Evolutionary conservation across 1,284 basidiomycete species (phyloP), one percentile per base, ranked within the genome.

Genomic region (Trichosporon sp.): DNA sequence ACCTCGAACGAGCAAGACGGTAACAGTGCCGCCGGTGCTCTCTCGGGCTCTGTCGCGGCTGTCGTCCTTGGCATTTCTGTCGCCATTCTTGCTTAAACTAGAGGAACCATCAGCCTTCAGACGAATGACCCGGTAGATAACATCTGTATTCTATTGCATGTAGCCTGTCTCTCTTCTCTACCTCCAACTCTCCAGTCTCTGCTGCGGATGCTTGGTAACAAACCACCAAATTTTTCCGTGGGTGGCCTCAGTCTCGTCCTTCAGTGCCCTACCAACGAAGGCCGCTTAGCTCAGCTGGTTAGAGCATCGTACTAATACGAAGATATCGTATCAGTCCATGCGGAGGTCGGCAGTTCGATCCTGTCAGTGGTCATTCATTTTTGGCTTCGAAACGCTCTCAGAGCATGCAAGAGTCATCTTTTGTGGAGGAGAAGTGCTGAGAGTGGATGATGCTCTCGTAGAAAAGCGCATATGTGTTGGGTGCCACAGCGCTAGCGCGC

Each of bases 341-440:
- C 56, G 18, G 18, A 60, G 56, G 56, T 60, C 56, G 56, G 56
- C 56, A 60, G 56, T 60, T 60, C 56, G 56, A 60, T 60, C 56
- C 56, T 60, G 56, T 60, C 56, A 60, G 56, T 60, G 56, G 56
- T 60, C 56, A 60, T 60, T 60, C 27, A n/a, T 31, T 60, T 60
- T 60, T 60, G 18, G 5, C 29, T 42, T 42, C n/a, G 18, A n/a
- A n/a, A 2, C n/a, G 15, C 38, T 42, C 38, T 8, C 18, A 5
- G 11, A 42, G 38, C 15, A 42, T 3, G 38, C 38, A n/a, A n/a
- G 18, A 42, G 5, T 60, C 9, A 1, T 31, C 21, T 60, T 60
- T 60, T 2, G 12, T 7, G 21, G 9, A 8, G 21, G 15, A 51
- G 47, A 51, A 51, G 21, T 21, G 21, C 7, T 8, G 23, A n/a